Base-by-base conservation (phyloP, 768 basidiomycete genomes). In the Neoboletus subvelutipes region DNA sequence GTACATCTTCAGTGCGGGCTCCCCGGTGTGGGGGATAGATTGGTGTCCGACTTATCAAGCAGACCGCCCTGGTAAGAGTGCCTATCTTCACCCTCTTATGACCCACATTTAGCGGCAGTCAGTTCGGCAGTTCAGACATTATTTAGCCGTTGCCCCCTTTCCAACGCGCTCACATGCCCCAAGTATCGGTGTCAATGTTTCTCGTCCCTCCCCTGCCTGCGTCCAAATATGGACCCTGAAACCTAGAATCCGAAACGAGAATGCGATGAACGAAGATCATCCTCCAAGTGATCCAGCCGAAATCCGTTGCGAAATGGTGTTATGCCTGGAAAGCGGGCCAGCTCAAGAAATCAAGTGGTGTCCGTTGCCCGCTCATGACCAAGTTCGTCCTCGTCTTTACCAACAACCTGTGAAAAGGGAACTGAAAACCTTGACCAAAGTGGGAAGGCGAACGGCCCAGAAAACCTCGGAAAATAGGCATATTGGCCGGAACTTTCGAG, bases 291-390 rank as follows among this genome's bases (percentile, higher is more conserved):
- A 60, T 20, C 39, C 37, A 55, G 66, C 39, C 0, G 71, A 76
- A 54, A 80, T 91, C 78, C 75, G 67, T 18, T 96, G 94, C 61
- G 94, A 92, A 67, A 79, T 97, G 79, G 86, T 94, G 2, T 65
- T 98, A 1, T 95, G 94, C 59, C 61, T 93, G 10, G 87, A 94
- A n/a, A 77, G 79, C 20, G 94, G 95, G 0, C 82, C 89, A 5
- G 89, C 86, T 3, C 82, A 85, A 61, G 88, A 91, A 49, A 68
- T 95, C 15, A 93, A 88, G 72, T 98, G 96, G 95, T 95, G 95
- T 71, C 96, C 96, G 4, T 69, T 94, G 29, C 94, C 94, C 1
- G 84, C 88, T 18, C 83, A 92, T 62, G 92, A 92, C 55, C 46
- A 69, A 15, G 78, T 80, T 47, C 55, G 78, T 73, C 57, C 55